Conservation (phyloP, 345 rosid species). For the Aethionema arabicum region DNA sequence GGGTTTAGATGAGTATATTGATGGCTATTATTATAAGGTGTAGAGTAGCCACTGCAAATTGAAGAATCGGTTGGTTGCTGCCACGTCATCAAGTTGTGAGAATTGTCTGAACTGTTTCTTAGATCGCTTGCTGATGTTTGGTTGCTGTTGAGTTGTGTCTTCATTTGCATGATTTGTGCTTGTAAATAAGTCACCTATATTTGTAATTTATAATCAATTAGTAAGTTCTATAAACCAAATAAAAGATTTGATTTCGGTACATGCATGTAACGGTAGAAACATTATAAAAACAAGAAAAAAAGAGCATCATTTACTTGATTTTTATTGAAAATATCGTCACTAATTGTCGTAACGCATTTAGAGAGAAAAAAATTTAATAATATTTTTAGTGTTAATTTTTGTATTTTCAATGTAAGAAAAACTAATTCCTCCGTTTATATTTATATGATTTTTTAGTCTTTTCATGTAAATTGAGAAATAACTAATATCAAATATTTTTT, state of each 20-base stretch:
- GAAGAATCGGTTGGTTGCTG: conserved; percentile 38
- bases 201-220: conserved; percentile 10
- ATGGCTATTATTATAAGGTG: conserved; percentile 25
- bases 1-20: conserved; percentile 44
- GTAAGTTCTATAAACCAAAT: background rate
- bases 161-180: conserved; percentile 85
- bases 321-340: too few relatives aligned
- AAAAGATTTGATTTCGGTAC: background rate
- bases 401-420: too few relatives aligned
- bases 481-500: too few relatives aligned
- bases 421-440: too few relatives aligned
- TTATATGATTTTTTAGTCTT: too few relatives aligned
- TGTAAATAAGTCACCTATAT: conserved; percentile 74
- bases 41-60: conserved; percentile 31
- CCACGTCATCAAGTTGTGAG: conserved; percentile 24
- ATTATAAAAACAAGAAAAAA: background rate
- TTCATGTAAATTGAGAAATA: too few relatives aligned
- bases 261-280: background rate
- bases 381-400: too few relatives aligned
- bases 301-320: too few relatives aligned
- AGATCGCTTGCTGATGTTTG: conserved; percentile 34
- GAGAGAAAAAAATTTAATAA: too few relatives aligned
- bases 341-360: too few relatives aligned
- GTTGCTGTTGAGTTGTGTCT: conserved; percentile 64
- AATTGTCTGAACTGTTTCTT: conserved; percentile 24